Percentiles rank a stretch among this genome's conserved stretches.
Evolutionary conservation across 2,329 filamentous ascomycete genomes (phyloP).

Genomic region (Ceratocystis diversiconidia): DNA sequence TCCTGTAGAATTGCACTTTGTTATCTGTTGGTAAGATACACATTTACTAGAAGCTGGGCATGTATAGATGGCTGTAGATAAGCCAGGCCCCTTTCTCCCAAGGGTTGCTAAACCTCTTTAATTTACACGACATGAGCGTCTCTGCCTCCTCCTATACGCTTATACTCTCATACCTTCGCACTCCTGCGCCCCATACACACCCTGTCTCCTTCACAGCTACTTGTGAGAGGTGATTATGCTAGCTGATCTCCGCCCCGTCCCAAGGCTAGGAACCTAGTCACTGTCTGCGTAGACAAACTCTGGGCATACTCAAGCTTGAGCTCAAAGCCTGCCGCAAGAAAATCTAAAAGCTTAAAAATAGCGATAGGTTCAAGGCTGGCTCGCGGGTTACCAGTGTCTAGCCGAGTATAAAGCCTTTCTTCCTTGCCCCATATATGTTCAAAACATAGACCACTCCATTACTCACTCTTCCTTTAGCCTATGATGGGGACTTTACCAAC

Average conservation of each 20-base stretch:
- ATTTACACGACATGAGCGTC: no score
- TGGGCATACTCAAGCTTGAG: constrained; percentile 3
- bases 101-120: no score
- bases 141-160: no score
- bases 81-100: no score
- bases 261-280: constrained; percentile 17
- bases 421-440: no score
- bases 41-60: no score
- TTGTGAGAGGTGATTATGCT: constrained; percentile 15
- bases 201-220: not conserved
- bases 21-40: no score
- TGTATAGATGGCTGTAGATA: no score
- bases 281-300: constrained; percentile 14
- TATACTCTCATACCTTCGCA: no score
- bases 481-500: constrained; percentile 9
- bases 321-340: constrained; percentile 12
- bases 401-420: constrained; percentile 15
- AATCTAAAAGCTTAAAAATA: constrained; percentile 14
- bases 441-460: no score
- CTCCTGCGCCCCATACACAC: not conserved
- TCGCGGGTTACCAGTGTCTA: constrained; percentile 17
- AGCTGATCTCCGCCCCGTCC: constrained; percentile 16
- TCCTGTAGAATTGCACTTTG: no score
- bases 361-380: not conserved
- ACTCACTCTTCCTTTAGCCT: not conserved